Evolutionary conservation across 441 rosid species (phyloP).

Genomic region (Capsella rubella): DNA sequence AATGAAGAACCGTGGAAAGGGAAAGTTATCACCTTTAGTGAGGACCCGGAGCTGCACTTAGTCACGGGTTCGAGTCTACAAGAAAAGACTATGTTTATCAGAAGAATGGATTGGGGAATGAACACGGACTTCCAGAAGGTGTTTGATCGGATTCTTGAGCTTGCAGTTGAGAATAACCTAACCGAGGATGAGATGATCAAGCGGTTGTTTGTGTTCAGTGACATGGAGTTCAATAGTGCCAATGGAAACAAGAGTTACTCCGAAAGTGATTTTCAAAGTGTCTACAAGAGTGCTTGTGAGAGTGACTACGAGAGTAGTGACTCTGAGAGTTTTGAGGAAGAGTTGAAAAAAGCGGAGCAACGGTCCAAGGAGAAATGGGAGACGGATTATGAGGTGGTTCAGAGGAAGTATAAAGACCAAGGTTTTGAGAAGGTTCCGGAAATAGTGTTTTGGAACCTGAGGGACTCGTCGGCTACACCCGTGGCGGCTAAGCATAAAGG

Average conservation of each 20-base stretch:
- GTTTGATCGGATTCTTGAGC: conserved; percentile 51
- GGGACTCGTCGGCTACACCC: conserved; percentile 49
- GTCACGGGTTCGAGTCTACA: conserved; percentile 45
- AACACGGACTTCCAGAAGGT: conserved; percentile 57
- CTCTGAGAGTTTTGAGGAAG: neutral
- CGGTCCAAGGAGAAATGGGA: conserved; percentile 47
- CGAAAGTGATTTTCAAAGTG: neutral
- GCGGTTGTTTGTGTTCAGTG: conserved; percentile 62
- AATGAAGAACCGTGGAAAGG: conserved; percentile 66
- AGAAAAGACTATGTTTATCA: conserved; percentile 47
- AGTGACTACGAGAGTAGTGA: too few species aligned
- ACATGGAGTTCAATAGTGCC: conserved; percentile 55
- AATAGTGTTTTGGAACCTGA: conserved; percentile 58
- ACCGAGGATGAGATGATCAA: conserved; percentile 52
- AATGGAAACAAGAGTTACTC: neutral
- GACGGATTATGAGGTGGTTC: conserved; percentile 49
- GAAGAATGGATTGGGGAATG: conserved; percentile 46
- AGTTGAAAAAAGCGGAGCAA: conserved; percentile 5
- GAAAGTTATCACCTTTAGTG: conserved; percentile 56
- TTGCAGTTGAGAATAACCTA: conserved; percentile 45
- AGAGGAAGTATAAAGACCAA: conserved; percentile 45
- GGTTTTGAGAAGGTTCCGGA: conserved; percentile 46
- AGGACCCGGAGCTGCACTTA: conserved; percentile 48
- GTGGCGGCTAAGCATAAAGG: conserved; percentile 48
- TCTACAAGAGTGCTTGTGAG: too few species aligned